Evolutionary conservation across 192 early-diverging fungal genomes (phyloP).

Genomic region (Nowakowskiella sp.): DNA sequence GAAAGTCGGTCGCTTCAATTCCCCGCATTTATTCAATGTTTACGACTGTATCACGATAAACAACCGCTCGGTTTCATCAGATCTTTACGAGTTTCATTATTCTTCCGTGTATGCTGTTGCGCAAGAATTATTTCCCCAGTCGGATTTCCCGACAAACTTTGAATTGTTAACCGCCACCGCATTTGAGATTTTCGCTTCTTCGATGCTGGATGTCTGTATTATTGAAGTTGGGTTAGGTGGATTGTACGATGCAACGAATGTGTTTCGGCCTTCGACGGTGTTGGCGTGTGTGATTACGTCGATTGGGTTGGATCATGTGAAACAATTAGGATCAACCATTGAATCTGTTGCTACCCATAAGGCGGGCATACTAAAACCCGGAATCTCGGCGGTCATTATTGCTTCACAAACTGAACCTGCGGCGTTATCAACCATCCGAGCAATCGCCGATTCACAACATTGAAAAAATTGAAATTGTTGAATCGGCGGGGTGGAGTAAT

Average conservation of each 20-base stretch:
- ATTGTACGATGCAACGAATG: conserved; percentile 73
- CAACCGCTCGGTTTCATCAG: conserved; percentile 30
- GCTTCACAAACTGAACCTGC: conserved; percentile 46
- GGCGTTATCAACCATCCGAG: too few species aligned
- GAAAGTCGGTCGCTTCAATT: conserved; percentile 63
- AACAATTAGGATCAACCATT: conserved; percentile 59
- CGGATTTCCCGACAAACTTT: conserved; percentile 51
- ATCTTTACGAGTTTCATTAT: conserved; percentile 24
- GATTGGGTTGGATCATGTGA: conserved; percentile 69
- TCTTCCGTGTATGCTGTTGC: not conserved
- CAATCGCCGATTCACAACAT: too few species aligned
- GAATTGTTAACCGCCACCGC: conserved; percentile 57
- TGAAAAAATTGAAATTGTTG: too few species aligned
- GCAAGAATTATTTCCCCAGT: not conserved
- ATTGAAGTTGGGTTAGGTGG: conserved; percentile 81
- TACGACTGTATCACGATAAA: conserved; percentile 59
- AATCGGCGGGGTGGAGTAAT: too few species aligned
- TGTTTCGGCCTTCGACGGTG: conserved; percentile 41
- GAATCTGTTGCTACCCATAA: conserved; percentile 67
- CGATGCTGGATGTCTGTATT: conserved; percentile 61
- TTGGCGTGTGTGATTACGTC: conserved; percentile 51
- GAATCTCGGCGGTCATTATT: conserved; percentile 22
- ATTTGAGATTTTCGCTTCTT: conserved; percentile 29
- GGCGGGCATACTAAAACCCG: conserved; percentile 65
- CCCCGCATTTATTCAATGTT: conserved; percentile 66